Evolutionary conservation across 331 rosid genomes (phyloP).

Genomic region (Ulmus americana): DNA sequence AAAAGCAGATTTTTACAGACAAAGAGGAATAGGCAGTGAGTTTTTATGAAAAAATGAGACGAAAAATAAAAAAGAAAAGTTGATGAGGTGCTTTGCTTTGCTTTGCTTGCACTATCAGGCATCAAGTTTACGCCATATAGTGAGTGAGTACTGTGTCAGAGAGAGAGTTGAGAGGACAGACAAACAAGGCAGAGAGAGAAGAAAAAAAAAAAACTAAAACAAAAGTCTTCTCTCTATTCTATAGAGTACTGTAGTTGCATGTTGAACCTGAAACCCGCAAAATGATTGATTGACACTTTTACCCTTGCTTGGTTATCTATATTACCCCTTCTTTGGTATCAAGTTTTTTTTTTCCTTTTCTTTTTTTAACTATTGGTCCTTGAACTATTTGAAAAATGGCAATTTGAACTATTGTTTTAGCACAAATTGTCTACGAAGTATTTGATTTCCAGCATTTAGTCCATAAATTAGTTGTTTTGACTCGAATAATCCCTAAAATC

Average conservation of each 20-base stretch:
- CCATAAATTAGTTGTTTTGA: too few relatives aligned
- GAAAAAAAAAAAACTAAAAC: neutral
- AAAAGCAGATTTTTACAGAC: conserved; percentile 21
- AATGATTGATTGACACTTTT: neutral
- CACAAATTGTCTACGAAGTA: too few relatives aligned
- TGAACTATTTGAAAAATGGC: too few relatives aligned
- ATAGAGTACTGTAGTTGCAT: neutral
- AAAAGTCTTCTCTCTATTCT: neutral
- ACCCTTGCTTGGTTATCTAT: neutral
- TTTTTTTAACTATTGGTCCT: too few relatives aligned
- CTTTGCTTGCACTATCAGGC: conserved; percentile 98
- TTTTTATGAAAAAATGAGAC: conserved; percentile 17
- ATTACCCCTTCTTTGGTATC: too few relatives aligned
- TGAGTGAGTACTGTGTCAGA: conserved; percentile 61
- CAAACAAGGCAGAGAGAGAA: conserved; percentile 4
- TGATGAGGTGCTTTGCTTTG: conserved; percentile 32
- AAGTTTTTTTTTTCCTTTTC: too few relatives aligned
- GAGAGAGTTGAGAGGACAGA: conserved; percentile 49
- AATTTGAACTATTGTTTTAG: too few relatives aligned
- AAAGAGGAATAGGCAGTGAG: conserved; percentile 26
- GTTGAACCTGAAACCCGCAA: neutral
- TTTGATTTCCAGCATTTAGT: too few relatives aligned
- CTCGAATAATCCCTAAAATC: too few relatives aligned
- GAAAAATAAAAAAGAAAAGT: conserved; percentile 8
- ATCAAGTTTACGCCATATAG: conserved; percentile 65